These are phyloP conservation scores for Austropuccinia psidii DNA, from an alignment of 1,284 basidiomycete species.

Conservation along the genomic window DNA sequence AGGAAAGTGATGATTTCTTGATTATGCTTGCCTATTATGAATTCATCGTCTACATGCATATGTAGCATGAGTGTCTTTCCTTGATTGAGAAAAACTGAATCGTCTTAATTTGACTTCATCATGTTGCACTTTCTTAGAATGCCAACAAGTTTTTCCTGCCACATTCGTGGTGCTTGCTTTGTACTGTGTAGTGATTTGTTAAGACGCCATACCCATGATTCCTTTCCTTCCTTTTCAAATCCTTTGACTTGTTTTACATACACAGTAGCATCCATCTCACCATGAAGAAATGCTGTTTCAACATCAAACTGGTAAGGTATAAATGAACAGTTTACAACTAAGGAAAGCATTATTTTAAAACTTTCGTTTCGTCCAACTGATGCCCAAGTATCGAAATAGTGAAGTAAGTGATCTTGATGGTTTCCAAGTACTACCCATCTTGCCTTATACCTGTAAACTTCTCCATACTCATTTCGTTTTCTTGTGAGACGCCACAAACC, in stretches of 20 bases:
- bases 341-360: neutral
- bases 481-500: constrained; percentile 3
- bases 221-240: neutral
- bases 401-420: neutral
- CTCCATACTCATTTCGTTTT: neutral
- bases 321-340: neutral
- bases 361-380: neutral
- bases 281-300: constrained; percentile 1
- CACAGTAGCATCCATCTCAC: neutral
- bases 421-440: constrained; percentile 9
- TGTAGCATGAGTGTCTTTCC: neutral
- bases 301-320: neutral
- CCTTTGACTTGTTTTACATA: neutral
- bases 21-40: neutral
- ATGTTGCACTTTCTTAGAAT: neutral
- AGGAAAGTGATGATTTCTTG: neutral
- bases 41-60: constrained; percentile 8
- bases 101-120: neutral
- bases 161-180: constrained; percentile 1
- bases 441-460: neutral
- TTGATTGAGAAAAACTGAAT: neutral
- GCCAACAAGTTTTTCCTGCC: neutral
- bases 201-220: neutral
- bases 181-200: constrained; percentile 4
- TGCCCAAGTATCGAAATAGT: constrained; percentile 4